Evolutionary conservation across 305 asterid genomes (phyloP).

Genomic region (Coffea humblotiana): DNA sequence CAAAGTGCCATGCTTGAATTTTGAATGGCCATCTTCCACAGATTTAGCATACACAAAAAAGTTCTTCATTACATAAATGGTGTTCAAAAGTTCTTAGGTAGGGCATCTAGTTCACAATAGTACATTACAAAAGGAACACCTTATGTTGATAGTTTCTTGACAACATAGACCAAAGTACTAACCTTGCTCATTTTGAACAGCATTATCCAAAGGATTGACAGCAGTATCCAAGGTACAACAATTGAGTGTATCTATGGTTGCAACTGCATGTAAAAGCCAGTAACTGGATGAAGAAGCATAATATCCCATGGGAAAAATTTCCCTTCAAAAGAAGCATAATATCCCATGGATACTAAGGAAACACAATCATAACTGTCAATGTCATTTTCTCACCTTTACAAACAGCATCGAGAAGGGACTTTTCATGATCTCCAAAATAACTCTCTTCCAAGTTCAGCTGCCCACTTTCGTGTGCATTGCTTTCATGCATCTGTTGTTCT

Average conservation of each 20-base stretch:
- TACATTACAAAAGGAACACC: not conserved
- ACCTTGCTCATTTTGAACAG: not conserved
- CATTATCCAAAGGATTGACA: too few species aligned
- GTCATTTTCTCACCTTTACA: not conserved
- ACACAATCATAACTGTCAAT: not conserved
- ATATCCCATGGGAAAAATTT: too few species aligned
- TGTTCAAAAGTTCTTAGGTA: not conserved
- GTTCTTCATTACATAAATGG: not conserved
- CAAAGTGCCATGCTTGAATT: not conserved
- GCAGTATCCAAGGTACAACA: not conserved
- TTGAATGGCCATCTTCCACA: not conserved
- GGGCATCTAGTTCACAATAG: not conserved
- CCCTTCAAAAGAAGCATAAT: not conserved
- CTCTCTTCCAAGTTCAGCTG: not conserved
- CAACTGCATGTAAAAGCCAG: not conserved
- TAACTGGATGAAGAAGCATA: not conserved
- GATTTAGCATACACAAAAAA: not conserved
- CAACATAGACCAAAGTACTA: not conserved
- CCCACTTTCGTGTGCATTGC: not conserved
- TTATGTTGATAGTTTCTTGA: not conserved
- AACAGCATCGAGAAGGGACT: not conserved
- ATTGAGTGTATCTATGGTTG: not conserved
- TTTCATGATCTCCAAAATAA: not conserved
- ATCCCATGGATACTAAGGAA: not conserved
- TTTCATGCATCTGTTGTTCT: not conserved